Conservation (phyloP, 139 green algal genomes). For the Nannochloris sp. region DNA sequence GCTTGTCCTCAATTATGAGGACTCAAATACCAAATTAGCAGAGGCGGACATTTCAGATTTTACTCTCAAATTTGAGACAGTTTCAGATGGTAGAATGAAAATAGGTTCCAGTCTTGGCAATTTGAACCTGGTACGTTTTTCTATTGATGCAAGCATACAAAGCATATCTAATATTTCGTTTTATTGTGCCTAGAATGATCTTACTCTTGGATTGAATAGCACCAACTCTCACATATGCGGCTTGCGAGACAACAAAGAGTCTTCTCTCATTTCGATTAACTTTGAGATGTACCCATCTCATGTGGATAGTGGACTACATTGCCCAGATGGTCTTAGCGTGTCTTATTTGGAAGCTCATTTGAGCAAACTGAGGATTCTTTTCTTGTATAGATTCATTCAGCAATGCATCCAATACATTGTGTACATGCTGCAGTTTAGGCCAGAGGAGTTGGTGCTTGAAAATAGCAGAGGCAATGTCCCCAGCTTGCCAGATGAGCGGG, state of each 20-base stretch:
- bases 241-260: conserved; percentile 32
- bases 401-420: conserved; percentile 40
- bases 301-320: conserved; percentile 17
- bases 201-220: conserved; percentile 40
- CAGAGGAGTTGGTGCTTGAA: conserved; percentile 4
- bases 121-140: conserved; percentile 6
- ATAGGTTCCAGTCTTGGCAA: conserved; percentile 5
- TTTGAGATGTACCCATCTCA: conserved; percentile 38
- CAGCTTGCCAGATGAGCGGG: neutral
- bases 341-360: conserved; percentile 57
- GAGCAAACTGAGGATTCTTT: conserved; percentile 68
- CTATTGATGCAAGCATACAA: neutral
- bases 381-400: conserved; percentile 77
- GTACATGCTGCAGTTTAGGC: conserved; percentile 34
- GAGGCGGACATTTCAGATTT: conserved; percentile 20
- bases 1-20: conserved; percentile 55
- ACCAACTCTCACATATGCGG: conserved; percentile 14
- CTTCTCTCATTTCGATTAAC: conserved; percentile 58
- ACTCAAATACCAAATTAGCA: conserved; percentile 25
- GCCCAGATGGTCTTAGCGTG: conserved; percentile 50
- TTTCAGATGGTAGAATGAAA: conserved; percentile 1
- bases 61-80: neutral
- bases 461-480: conserved; percentile 2
- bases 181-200: neutral
- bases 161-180: conserved; percentile 38